These are phyloP conservation scores for Gigaspora rosea DNA, from an alignment of 192 early-diverging fungal genomes.

Conservation along the genomic window DNA sequence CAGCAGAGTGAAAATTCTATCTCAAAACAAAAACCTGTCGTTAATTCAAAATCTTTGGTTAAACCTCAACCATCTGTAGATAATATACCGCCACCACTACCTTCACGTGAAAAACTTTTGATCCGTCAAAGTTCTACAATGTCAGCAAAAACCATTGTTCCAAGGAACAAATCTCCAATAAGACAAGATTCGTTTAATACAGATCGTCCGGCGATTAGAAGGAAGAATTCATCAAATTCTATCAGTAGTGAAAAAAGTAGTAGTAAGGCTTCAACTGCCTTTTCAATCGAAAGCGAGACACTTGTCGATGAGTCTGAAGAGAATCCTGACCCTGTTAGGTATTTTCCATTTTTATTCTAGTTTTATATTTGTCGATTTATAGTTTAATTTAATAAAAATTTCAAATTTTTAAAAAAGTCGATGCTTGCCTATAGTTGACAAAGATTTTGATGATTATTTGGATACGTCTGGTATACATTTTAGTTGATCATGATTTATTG, in stretches of 20 bases:
- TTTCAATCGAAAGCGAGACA: not conserved
- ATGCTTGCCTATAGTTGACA: not conserved
- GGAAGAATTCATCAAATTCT: not conserved
- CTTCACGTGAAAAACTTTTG: not conserved
- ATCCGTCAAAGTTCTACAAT: not conserved
- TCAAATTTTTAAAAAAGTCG: not conserved
- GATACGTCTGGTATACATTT: not conserved
- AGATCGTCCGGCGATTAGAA: not conserved
- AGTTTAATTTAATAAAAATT: not conserved
- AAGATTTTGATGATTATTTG: not conserved
- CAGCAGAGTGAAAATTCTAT: no score
- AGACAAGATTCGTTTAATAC: not conserved
- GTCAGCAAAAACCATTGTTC: not conserved
- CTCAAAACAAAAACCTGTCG: no score
- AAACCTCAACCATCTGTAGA: no score
- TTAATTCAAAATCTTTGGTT: no score
- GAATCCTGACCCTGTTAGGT: not conserved
- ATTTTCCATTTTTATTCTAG: not conserved
- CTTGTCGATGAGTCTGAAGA: not conserved
- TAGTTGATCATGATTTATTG: not conserved
- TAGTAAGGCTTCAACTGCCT: not conserved
- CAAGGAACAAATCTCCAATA: not conserved
- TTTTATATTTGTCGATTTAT: not conserved
- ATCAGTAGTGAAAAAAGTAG: not conserved
- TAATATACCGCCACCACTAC: not conserved